phyloP scores from a whole-genome alignment of 495 filamentous ascomycete species.

The Penicillium malachiteum region DNA sequence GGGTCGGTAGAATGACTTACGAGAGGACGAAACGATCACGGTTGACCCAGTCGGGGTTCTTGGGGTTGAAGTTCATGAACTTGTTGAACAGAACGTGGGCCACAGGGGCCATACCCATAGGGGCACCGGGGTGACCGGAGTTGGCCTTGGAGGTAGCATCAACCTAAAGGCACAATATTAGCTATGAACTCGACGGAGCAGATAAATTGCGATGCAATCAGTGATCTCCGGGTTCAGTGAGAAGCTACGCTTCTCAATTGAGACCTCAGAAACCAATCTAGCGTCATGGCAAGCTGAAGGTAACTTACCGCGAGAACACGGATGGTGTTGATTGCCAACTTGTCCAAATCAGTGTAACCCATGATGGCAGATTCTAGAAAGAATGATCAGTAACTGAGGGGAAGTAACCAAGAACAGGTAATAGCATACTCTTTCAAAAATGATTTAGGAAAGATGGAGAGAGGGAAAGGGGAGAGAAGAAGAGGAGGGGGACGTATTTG shows the following conservation, averaged over 20 bases:
- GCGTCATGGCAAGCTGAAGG: neutral
- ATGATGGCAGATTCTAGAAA: slow-evolving; percentile 62
- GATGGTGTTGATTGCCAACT: slow-evolving; percentile 96
- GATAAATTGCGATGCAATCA: neutral
- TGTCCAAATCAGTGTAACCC: slow-evolving; percentile 82
- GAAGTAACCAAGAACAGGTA: neutral
- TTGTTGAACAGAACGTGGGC: slow-evolving; percentile 98
- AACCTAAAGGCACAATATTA: slow-evolving; percentile 56
- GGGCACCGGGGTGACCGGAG: slow-evolving; percentile 97
- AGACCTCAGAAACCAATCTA: slow-evolving; percentile 2
- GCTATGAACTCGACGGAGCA: slow-evolving; percentile 9
- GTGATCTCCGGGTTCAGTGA: neutral
- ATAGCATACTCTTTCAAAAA: slow-evolving; percentile 13
- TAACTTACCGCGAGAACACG: slow-evolving; percentile 80
- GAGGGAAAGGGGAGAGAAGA: slow-evolving; percentile 23
- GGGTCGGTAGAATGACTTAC: slow-evolving; percentile 58
- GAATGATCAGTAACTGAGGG: slow-evolving; percentile 22
- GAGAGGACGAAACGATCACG: slow-evolving; percentile 98
- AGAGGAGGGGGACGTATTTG: slow-evolving; percentile 32
- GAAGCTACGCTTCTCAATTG: slow-evolving; percentile 1
- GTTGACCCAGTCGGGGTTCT: slow-evolving; percentile 96
- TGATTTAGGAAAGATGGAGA: slow-evolving; percentile 18
- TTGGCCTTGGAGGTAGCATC: slow-evolving; percentile 97
- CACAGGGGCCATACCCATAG: slow-evolving; percentile 98
- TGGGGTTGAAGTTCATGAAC: slow-evolving; percentile 99